These are phyloP conservation scores for Trichosporon asahii DNA, from an alignment of 1,284 basidiomycete genomes.

Conservation along the genomic window DNA sequence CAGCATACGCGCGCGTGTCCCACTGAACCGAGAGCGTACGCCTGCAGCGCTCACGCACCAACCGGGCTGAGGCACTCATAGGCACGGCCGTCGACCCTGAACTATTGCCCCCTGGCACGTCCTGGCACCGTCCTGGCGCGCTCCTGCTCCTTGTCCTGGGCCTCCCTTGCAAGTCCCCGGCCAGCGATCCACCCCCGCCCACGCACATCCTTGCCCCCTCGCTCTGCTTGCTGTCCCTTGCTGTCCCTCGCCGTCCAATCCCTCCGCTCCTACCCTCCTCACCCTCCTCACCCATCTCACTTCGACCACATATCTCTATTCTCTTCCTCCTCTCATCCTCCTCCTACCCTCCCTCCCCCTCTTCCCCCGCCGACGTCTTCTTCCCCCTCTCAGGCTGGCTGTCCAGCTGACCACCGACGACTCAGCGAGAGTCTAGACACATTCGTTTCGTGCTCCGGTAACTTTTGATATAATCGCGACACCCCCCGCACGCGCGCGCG, in stretches of 20 bases:
- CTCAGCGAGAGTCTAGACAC: conserved; percentile 4
- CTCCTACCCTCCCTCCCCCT: conserved; percentile 12
- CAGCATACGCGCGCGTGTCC: neutral
- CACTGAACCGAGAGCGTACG: neutral
- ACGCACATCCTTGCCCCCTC: neutral
- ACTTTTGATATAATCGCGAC: neutral
- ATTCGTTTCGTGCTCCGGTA: conserved; percentile 1
- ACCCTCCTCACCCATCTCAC: neutral
- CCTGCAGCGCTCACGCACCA: neutral
- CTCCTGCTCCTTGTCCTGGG: neutral
- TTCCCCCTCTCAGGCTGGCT: conserved; percentile 11
- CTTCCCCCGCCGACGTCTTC: conserved; percentile 10
- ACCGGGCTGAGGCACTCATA: neutral
- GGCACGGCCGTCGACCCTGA: neutral
- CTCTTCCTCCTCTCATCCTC: conserved; percentile 15
- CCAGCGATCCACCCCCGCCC: neutral
- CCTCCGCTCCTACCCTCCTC: neutral
- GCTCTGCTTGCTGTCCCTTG: neutral
- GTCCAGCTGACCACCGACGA: conserved; percentile 8
- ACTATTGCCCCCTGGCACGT: neutral
- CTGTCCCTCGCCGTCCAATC: neutral
- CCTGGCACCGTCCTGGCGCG: neutral
- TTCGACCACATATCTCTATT: neutral
- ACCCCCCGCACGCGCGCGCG: neutral
- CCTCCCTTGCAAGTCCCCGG: neutral